Base-by-base conservation (phyloP, 768 basidiomycete species). In the Hygrocybe punicea region DNA sequence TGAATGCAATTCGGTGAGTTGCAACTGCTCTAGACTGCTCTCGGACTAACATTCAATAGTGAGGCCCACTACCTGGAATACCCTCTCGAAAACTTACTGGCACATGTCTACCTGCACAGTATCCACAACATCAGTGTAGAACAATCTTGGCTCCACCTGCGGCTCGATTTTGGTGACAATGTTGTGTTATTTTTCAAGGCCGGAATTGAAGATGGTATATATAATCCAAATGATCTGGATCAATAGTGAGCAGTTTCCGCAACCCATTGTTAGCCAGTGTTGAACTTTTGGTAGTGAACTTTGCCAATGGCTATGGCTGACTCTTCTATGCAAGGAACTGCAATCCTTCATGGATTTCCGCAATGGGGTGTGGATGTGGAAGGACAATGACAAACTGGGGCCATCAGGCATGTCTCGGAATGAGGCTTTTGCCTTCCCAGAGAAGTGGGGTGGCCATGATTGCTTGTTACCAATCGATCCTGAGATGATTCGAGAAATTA, bases 91-190 rank as follows among this genome's bases (percentile, higher is more conserved):
- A 62, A 58, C 24, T n/a, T 72, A 1, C 71, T 63, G 21, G 65
- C 70, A 3, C 69, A 73, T 55, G 49, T 48, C 0, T 71, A 66
- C 45, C 39, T 71, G 2, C 60, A 57, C 25, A 71, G 67, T 53
- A 52, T 71, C 16, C 60, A 70, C 29, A 70, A 72, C 39, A 68
- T 69, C 24, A 61, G 65, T 1, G 65, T 73, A 25, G 71, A 73
- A 40, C 56, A 65, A 24, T 52, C 61, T 3, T 75, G 73, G 73
- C 58, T 65, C 9, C 56, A 33, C 7, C 53, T 74, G 1, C 51
- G 66, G 2, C 34, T 68, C 2, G 51, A 73, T 11, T 70, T 60
- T 53, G 69, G 68, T 25, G 71, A 71, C 33, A 72, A 65, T 54
- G 65, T 65, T 5, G 54, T 60, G 23, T 21, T 64, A 0, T 64